A percentile compares a stretch with the other conserved stretches of the same genome.
These are phyloP conservation scores for Clavispora carvajalis DNA, from an alignment of 805 yeast genomes.

Conservation along the genomic window DNA sequence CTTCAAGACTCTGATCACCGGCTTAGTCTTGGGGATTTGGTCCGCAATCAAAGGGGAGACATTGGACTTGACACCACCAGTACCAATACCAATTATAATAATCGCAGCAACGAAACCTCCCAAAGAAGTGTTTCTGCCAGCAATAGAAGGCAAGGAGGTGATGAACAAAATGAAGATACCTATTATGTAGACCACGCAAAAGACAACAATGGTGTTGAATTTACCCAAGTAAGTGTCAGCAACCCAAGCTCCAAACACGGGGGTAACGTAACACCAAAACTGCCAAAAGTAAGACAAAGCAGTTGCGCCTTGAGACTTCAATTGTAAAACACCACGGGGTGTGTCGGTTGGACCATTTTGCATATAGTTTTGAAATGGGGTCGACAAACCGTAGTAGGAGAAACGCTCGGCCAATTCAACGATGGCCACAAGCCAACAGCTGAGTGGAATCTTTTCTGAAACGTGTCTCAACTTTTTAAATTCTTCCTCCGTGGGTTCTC, in stretches of 20 bases:
- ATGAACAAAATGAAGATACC: constrained; percentile 63
- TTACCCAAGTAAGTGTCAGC: constrained; percentile 76
- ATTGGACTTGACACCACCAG: constrained; percentile 78
- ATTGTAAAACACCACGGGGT: constrained; percentile 51
- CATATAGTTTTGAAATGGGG: constrained; percentile 77
- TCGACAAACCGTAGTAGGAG: constrained; percentile 72
- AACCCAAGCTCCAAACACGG: constrained; percentile 68
- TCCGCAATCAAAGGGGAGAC: constrained; percentile 70
- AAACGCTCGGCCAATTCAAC: constrained; percentile 81
- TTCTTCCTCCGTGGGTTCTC: constrained; percentile 51
- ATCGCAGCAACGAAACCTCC: constrained; percentile 59
- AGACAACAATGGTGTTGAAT: constrained; percentile 59
- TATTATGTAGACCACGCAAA: constrained; percentile 52
- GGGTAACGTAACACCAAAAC: constrained; percentile 80
- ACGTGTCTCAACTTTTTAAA: constrained; percentile 48
- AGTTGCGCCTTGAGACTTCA: constrained; percentile 60
- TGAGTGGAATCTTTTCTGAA: constrained; percentile 44
- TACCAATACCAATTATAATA: constrained; percentile 64
- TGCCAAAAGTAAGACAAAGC: constrained; percentile 72
- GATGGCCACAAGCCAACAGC: constrained; percentile 60
- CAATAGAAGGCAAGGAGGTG: constrained; percentile 62
- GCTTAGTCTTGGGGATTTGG: constrained; percentile 36
- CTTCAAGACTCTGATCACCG: constrained; percentile 33
- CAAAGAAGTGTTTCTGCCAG: constrained; percentile 44
- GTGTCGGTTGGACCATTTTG: constrained; percentile 42